Conservation (phyloP, 345 rosid species). For the Raphanus raphanistrum region DNA sequence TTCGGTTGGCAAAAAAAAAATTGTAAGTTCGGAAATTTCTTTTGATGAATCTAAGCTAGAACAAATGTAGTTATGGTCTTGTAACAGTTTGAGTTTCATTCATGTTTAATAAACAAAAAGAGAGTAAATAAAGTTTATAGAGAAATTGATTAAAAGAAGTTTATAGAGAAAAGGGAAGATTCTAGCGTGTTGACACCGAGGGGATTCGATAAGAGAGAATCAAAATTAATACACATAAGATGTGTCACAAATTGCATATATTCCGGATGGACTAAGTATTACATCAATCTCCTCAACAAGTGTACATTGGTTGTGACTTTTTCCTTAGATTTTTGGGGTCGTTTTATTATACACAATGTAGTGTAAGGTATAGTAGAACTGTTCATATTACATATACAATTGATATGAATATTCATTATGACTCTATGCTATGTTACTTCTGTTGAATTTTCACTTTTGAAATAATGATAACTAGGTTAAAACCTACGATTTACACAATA, state of each 20-base stretch:
- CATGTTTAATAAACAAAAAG: background rate
- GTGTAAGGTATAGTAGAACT: slow-evolving; percentile 1
- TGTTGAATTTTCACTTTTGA: slow-evolving; percentile 13
- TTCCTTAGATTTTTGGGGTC: background rate
- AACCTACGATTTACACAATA: no score
- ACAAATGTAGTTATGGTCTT: background rate
- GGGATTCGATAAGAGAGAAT: slow-evolving; percentile 52
- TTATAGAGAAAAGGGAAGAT: slow-evolving; percentile 22
- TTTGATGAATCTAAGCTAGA: background rate
- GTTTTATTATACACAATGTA: background rate
- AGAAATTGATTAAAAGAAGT: background rate
- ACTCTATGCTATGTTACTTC: background rate
- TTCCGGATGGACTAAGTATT: slow-evolving; percentile 30
- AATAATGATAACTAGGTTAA: background rate
- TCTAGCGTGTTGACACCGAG: slow-evolving; percentile 43
- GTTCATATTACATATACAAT: background rate
- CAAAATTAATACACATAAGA: slow-evolving; percentile 36
- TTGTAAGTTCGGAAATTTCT: background rate
- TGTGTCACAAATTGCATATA: slow-evolving; percentile 39
- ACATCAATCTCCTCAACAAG: slow-evolving; percentile 23
- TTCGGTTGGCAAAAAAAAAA: background rate
- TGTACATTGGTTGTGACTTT: slow-evolving; percentile 21
- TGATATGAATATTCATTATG: slow-evolving; percentile 26
- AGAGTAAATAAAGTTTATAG: background rate
- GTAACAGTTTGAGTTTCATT: background rate